Evolutionary conservation across 495 filamentous ascomycete genomes (phyloP), one percentile per base, ranked within the genome.

Genomic region (Chlorociboria aeruginascens): DNA sequence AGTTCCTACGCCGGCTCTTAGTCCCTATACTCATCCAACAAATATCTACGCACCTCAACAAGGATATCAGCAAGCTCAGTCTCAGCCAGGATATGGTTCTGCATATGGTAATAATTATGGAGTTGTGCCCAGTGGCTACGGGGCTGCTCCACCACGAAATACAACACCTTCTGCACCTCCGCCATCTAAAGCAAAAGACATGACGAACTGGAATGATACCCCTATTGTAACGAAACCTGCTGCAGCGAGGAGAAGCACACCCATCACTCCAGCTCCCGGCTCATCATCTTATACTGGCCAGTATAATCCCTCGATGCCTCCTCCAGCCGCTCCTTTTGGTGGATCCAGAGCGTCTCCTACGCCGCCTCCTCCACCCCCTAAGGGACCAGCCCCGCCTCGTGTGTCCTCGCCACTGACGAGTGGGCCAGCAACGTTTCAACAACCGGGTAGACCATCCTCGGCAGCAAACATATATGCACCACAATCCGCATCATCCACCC

Each of bases 131-230:
- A 16, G 11, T 40, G 25, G 14, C 29, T 49, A 47, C 40, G 63
- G 65, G 3, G 64, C 57, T 16, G 70, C 71, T 40, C 43, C 47
- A 28, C 67, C 67, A 0, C 63, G 69, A 43, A 60, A 61, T 51
- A 58, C 77, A 31, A 83, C 84, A 20, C 77, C 81, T 28, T 76
- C 80, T 3, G 59, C 64, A 14, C 69, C 72, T 45, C 82, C 85
- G 10, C 87, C 88, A 44, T 73, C 84, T 13, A 83, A 78, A 49
- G 73, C 74, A 50, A 78, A 76, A 49, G 79, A 83, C 49, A 76
- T 78, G 36, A 76, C 78, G 32, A 82, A 82, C 45, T 99, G 92
- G 92, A 99, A 99, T 55, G 92, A 99, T 65, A 79, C 90, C 47
- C 92, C 92, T 0, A 79, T 94, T 54, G 85, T 95, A 28, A 73